Conservation (phyloP, 441 rosid genomes). For the Biscutella laevigata region DNA sequence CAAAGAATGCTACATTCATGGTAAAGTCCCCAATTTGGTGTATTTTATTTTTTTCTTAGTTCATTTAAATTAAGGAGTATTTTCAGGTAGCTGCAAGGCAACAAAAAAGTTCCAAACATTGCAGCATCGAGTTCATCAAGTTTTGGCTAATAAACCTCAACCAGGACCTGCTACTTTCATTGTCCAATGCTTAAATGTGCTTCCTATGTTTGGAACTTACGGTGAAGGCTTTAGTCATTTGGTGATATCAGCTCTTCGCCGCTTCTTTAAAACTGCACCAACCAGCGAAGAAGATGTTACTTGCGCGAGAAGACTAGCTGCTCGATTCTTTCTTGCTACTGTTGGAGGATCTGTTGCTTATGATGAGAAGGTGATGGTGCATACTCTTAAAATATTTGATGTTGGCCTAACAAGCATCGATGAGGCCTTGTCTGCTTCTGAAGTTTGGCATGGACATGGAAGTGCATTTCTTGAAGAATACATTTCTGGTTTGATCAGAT, state of each 20-base stretch:
- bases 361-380: conserved; percentile 51
- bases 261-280: conserved; percentile 39
- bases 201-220: conserved; percentile 59
- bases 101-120: conserved; percentile 64
- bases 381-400: conserved; percentile 53
- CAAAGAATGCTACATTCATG: conserved; percentile 73
- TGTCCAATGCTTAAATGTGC: conserved; percentile 48
- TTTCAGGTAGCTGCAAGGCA: conserved; percentile 64
- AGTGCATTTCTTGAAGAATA: conserved; percentile 46
- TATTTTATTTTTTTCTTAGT: neutral
- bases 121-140: conserved; percentile 56
- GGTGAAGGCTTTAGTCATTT: conserved; percentile 87
- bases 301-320: conserved; percentile 55
- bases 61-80: neutral
- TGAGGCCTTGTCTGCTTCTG: conserved; percentile 33
- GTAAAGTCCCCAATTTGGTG: conserved; percentile 24
- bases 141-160: conserved; percentile 49
- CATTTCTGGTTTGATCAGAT: conserved; percentile 45
- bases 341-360: conserved; percentile 41
- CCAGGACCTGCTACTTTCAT: conserved; percentile 72
- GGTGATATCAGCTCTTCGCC: conserved; percentile 64
- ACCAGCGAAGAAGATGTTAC: conserved; percentile 29
- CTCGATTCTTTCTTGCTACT: conserved; percentile 42
- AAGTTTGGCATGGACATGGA: conserved; percentile 26
- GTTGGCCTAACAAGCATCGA: conserved; percentile 48